A percentile compares a stretch with the other conserved stretches of the same genome.
Evolutionary conservation across 2,329 filamentous ascomycete species (phyloP).

Genomic region (Teratosphaeriaceae sp.): DNA sequence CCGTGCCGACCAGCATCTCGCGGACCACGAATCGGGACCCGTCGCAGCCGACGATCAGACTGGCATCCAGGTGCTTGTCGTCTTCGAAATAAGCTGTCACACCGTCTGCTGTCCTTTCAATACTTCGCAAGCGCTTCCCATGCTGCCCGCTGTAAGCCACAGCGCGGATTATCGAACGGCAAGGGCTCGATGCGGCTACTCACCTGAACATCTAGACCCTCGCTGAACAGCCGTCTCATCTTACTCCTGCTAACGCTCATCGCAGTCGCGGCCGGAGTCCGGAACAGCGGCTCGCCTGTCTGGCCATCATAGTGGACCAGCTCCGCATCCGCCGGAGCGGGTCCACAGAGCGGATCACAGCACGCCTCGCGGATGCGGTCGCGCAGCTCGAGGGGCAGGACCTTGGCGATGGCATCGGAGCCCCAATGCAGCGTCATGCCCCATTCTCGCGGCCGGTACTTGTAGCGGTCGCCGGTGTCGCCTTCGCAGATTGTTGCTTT

Average conservation of each 20-base stretch:
- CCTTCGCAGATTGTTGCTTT: conserved; percentile 11
- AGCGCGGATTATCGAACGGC: too few relatives aligned
- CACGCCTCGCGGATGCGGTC: conserved; percentile 9
- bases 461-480: conserved; percentile 4
- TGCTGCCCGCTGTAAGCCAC: conserved; percentile 7
- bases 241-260: conserved; percentile 11
- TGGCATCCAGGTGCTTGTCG: conserved; percentile 7
- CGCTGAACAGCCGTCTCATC: conserved; percentile 12
- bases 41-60: conserved; percentile 14
- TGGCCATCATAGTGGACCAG: conserved; percentile 9
- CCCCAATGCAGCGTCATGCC: conserved; percentile 16
- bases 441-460: conserved; percentile 11
- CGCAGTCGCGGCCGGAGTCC: conserved; percentile 8
- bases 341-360: conserved; percentile 5
- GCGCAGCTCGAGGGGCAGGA: conserved; percentile 10
- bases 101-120: background rate
- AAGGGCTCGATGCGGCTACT: too few relatives aligned
- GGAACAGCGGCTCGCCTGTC: conserved; percentile 10
- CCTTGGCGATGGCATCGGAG: conserved; percentile 2
- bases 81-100: conserved; percentile 15
- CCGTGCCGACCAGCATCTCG: conserved; percentile 9
- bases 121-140: conserved; percentile 9
- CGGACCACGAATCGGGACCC: conserved; percentile 12
- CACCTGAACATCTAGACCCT: conserved; percentile 14
- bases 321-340: background rate